Evolutionary conservation across 148 eudicot species (phyloP).

Genomic region (Rhododendron molle): DNA sequence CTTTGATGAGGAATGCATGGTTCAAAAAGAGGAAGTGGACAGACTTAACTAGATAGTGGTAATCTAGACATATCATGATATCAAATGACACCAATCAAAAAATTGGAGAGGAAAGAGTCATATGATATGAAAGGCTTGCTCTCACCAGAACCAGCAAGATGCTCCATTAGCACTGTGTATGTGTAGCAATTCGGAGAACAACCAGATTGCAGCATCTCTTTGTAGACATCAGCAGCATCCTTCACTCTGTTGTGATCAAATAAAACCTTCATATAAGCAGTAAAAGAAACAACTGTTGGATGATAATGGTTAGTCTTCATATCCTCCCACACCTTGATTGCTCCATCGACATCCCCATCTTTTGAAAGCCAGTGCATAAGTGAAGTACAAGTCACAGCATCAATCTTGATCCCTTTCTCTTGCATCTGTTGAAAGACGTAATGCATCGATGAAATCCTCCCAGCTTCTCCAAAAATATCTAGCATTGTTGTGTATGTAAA

Average conservation of each 20-base stretch:
- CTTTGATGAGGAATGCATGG: not conserved
- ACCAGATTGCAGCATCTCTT: constrained; percentile 70
- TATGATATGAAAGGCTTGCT: not conserved
- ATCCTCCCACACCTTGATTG: constrained; percentile 65
- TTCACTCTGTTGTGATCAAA: constrained; percentile 60
- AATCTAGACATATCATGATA: not conserved
- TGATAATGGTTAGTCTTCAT: constrained; percentile 53
- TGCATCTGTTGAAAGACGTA: constrained; percentile 69
- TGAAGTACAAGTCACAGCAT: constrained; percentile 67
- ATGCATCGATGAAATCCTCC: constrained; percentile 74
- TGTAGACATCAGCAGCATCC: constrained; percentile 59
- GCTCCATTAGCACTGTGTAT: constrained; percentile 79
- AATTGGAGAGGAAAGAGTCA: not conserved
- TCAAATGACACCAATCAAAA: not conserved
- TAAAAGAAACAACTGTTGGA: constrained; percentile 80
- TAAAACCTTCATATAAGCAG: constrained; percentile 76
- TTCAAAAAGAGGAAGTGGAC: not conserved
- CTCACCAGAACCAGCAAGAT: constrained; percentile 80
- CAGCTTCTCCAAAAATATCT: constrained; percentile 89
- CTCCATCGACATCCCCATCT: constrained; percentile 72
- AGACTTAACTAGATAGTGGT: not conserved
- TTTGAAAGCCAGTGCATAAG: constrained; percentile 77
- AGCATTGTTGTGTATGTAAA: constrained; percentile 84
- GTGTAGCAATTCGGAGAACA: constrained; percentile 71
- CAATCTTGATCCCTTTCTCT: constrained; percentile 62